Evolutionary conservation across 345 rosid genomes (phyloP).

Genomic region (Carallia pectinifolia): DNA sequence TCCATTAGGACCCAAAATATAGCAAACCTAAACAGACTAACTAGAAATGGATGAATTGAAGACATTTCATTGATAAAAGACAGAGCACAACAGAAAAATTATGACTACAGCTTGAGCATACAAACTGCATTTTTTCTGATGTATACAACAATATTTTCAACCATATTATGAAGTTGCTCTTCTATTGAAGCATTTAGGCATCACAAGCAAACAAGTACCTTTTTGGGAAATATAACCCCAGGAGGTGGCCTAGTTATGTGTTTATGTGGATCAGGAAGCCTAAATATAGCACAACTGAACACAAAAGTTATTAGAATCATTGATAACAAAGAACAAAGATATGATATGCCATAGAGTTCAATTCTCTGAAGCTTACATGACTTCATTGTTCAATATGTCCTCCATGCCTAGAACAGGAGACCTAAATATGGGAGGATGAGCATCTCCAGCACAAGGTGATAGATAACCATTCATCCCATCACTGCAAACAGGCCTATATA

Average conservation of each 20-base stretch:
- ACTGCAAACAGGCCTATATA: slow-evolving; percentile 59
- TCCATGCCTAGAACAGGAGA: slow-evolving; percentile 81
- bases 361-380: slow-evolving; percentile 57
- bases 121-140: too few species aligned
- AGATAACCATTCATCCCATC: slow-evolving; percentile 95
- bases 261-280: slow-evolving; percentile 70
- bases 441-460: slow-evolving; percentile 71
- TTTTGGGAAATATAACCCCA: slow-evolving; percentile 66
- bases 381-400: slow-evolving; percentile 83
- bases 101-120: too few species aligned
- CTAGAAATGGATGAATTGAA: too few species aligned
- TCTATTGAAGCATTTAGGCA: background rate
- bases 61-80: too few species aligned
- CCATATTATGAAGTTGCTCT: too few species aligned
- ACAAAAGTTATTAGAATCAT: slow-evolving; percentile 8
- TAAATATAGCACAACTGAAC: slow-evolving; percentile 75
- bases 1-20: too few species aligned
- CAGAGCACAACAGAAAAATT: too few species aligned
- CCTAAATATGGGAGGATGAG: slow-evolving; percentile 69
- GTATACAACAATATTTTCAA: too few species aligned
- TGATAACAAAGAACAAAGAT: slow-evolving; percentile 3
- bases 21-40: too few species aligned
- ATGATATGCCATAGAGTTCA: background rate
- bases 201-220: slow-evolving; percentile 42
- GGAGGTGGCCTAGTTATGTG: slow-evolving; percentile 58